Conservation (phyloP, 495 filamentous ascomycete species). For the Tuber brumale region DNA sequence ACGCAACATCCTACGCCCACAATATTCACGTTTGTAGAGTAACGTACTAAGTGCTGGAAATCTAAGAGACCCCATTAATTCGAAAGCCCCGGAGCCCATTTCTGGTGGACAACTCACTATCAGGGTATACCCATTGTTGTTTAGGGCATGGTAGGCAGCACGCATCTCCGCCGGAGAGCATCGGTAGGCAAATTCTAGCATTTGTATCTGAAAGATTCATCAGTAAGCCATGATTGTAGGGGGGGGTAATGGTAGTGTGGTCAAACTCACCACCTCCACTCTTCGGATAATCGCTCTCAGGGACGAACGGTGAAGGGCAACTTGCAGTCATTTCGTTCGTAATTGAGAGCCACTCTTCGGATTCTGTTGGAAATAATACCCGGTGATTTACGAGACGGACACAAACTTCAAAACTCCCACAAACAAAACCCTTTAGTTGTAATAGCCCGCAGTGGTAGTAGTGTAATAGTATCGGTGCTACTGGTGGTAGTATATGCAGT, state of each 20-base stretch:
- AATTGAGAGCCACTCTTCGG: constrained; percentile 16
- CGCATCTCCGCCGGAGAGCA: constrained; percentile 45
- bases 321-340: constrained; percentile 20
- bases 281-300: constrained; percentile 53
- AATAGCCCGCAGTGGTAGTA: not conserved
- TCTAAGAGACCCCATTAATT: constrained; percentile 38
- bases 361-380: constrained; percentile 8
- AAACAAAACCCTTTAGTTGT: constrained; percentile 1
- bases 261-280: constrained; percentile 59
- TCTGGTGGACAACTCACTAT: constrained; percentile 49
- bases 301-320: constrained; percentile 61
- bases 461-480: not conserved
- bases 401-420: constrained; percentile 15
- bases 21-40: constrained; percentile 74
- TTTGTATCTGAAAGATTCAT: constrained; percentile 23
- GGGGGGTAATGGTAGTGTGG: not conserved
- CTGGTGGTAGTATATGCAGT: not conserved
- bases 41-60: constrained; percentile 57
- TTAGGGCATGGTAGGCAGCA: constrained; percentile 92
- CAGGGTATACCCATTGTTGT: constrained; percentile 75
- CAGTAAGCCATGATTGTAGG: constrained; percentile 7
- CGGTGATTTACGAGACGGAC: constrained; percentile 24
- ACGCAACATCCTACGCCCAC: constrained; percentile 61
- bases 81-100: constrained; percentile 8
- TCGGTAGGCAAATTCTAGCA: constrained; percentile 50